phyloP scores from a whole-genome alignment of 345 rosid species.

The Cardamine occulta region DNA sequence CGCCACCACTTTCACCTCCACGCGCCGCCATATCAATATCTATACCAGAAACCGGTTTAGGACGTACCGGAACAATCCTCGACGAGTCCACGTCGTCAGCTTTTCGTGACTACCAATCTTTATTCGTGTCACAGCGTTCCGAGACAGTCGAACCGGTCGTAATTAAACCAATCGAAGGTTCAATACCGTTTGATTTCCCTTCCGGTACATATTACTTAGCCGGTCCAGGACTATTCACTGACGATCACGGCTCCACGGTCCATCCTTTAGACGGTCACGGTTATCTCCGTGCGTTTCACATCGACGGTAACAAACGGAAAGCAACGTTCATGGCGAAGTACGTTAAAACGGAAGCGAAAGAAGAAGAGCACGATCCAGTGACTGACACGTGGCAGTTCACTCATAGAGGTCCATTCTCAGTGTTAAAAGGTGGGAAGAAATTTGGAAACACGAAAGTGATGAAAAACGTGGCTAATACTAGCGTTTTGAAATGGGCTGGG shows the following conservation, averaged over 20 bases:
- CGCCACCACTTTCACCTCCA: conserved; percentile 37
- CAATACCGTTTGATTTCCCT: conserved; percentile 72
- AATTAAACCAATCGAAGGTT: conserved; percentile 58
- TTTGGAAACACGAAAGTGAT: conserved; percentile 87
- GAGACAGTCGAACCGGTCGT: conserved; percentile 59
- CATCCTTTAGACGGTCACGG: conserved; percentile 96
- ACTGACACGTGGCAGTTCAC: conserved; percentile 87
- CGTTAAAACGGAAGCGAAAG: conserved; percentile 82
- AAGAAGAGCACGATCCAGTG: conserved; percentile 69
- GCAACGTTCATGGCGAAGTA: conserved; percentile 77
- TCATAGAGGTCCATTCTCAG: conserved; percentile 84
- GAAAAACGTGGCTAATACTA: conserved; percentile 94
- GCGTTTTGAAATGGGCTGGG: conserved; percentile 80
- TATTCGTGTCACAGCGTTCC: conserved; percentile 74
- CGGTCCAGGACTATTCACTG: conserved; percentile 85
- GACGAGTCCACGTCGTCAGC: conserved; percentile 57
- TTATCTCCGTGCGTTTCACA: conserved; percentile 70
- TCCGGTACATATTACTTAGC: conserved; percentile 81
- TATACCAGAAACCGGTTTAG: conserved; percentile 42
- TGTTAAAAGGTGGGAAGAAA: conserved; percentile 67
- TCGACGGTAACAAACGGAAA: conserved; percentile 50
- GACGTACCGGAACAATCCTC: background rate
- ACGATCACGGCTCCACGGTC: conserved; percentile 89
- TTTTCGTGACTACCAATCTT: conserved; percentile 85
- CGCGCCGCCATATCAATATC: conserved; percentile 61